phyloP scores from a whole-genome alignment of 2,329 filamentous ascomycete species.

The Thermochaetoides dissita region DNA sequence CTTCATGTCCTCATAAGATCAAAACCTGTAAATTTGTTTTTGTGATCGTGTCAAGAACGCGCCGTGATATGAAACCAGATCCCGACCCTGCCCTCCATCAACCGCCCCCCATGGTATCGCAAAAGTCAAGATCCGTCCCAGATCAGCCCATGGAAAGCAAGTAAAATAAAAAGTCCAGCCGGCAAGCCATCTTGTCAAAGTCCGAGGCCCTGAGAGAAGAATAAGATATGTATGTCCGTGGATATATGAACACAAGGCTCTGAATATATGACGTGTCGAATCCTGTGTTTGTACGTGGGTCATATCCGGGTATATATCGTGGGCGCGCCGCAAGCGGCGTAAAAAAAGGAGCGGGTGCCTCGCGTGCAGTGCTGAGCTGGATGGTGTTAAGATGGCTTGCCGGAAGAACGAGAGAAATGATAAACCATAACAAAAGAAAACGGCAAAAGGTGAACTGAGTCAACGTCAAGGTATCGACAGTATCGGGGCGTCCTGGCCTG shows the following conservation, averaged over 20 bases:
- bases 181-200: conserved; percentile 3
- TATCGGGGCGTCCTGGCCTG: conserved; percentile 4
- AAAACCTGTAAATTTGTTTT: too few species aligned
- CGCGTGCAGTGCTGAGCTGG: background rate
- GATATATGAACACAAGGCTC: too few species aligned
- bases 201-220: background rate
- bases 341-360: conserved; percentile 3
- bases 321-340: conserved; percentile 10
- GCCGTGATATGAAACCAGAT: conserved; percentile 7
- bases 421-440: background rate
- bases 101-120: conserved; percentile 1
- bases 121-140: conserved; percentile 10
- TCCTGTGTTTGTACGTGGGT: background rate
- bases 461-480: background rate
- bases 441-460: background rate
- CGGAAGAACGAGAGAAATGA: conserved; percentile 10
- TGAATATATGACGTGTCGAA: too few species aligned
- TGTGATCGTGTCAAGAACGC: background rate
- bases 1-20: too few species aligned
- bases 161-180: conserved; percentile 9
- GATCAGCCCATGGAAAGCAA: conserved; percentile 2
- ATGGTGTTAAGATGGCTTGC: conserved; percentile 2
- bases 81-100: conserved; percentile 5
- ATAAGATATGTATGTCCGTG: background rate
- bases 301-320: conserved; percentile 8